Evolutionary conservation across 2,329 filamentous ascomycete species (phyloP), one percentile per base, ranked within the genome.

Genomic region (Pseudovirgaria hyperparasitica): DNA sequence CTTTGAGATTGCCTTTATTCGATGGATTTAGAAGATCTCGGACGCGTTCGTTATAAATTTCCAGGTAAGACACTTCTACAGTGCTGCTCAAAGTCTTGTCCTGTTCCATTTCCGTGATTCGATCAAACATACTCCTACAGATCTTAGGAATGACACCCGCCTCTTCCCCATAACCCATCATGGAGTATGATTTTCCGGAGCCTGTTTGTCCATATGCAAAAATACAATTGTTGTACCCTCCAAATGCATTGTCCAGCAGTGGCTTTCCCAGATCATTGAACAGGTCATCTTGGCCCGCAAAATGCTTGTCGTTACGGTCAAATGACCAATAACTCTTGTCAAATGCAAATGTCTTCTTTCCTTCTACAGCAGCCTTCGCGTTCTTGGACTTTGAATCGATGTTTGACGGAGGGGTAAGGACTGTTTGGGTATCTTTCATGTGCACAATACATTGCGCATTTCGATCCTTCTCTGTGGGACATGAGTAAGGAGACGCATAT

Each of bases 271-370:
- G 61, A 50, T 96, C 90, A 28, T 75, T 67, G 54, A 93, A 92
- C 11, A 98, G 65, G 47, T 90, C 72, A 33, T 87, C 79, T 53
- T 98, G 90, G 11, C 82, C 84, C 23, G 90, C 87, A 54, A 86
- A 98, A 54, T 82, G 76, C 2, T 71, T 57, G 40, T 85, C 84
- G 24, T 67, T 67, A 44, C 80, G 80, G 58, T 86, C 74, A 57
- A 96, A 98, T 28, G 87, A 96, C 90, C 90, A 98, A 61, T 98
- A 98, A 28, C 85, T 94, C 47, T 77, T 76, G 60, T 98, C 90
- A 57, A 94, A 98, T 25, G 87, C 87, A 55, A 98, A 98, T 2
- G 76, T 70, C 56, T 94, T 96, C 36, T 71, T 66, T 5, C 73
- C 77, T 26, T 72, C 65, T 33, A 77, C 38, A 23, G 56, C 57